These are phyloP conservation scores for Schoenoplectus tabernaemontani DNA, from an alignment of 202 grass and related monocot species.

Conservation along the genomic window DNA sequence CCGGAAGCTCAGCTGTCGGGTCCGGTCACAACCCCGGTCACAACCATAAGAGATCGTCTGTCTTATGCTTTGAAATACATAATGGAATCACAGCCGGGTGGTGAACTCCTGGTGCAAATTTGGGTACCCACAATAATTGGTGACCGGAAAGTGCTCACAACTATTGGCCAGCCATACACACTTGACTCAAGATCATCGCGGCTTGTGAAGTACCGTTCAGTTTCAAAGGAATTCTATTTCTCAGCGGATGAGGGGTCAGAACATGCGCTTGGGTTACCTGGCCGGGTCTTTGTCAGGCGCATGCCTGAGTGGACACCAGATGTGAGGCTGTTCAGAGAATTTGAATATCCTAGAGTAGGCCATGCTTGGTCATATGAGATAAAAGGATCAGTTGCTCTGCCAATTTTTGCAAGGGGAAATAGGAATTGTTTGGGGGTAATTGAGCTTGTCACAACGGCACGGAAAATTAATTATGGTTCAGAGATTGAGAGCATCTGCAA, in stretches of 20 bases:
- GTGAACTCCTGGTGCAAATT: slow-evolving; percentile 62
- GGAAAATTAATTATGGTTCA: slow-evolving; percentile 72
- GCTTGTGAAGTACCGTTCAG: slow-evolving; percentile 48
- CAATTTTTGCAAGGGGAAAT: slow-evolving; percentile 49
- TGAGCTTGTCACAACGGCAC: slow-evolving; percentile 76
- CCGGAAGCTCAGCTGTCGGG: slow-evolving; percentile 11
- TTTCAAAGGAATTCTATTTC: slow-evolving; percentile 70
- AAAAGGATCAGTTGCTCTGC: slow-evolving; percentile 75
- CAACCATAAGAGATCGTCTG: slow-evolving; percentile 54
- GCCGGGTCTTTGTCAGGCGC: slow-evolving; percentile 79
- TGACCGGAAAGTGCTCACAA: slow-evolving; percentile 71
- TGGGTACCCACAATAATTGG: slow-evolving; percentile 69
- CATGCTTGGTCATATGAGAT: slow-evolving; percentile 61
- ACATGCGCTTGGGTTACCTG: slow-evolving; percentile 49
- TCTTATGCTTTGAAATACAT: slow-evolving; percentile 49
- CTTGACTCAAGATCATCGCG: slow-evolving; percentile 39
- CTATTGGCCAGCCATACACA: slow-evolving; percentile 72
- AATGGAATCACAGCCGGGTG: slow-evolving; percentile 31
- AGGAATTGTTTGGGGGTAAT: slow-evolving; percentile 69
- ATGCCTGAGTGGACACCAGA: slow-evolving; percentile 96
- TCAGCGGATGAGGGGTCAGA: slow-evolving; percentile 58
- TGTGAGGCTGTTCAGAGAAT: slow-evolving; percentile 67
- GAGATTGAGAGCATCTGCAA: slow-evolving; percentile 84
- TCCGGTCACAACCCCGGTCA: no score
- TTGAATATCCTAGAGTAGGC: slow-evolving; percentile 71